Percentiles rank a stretch among this genome's conserved stretches.
These are phyloP conservation scores for Penicillium argentinense DNA, from an alignment of 495 filamentous ascomycete species.

Conservation along the genomic window DNA sequence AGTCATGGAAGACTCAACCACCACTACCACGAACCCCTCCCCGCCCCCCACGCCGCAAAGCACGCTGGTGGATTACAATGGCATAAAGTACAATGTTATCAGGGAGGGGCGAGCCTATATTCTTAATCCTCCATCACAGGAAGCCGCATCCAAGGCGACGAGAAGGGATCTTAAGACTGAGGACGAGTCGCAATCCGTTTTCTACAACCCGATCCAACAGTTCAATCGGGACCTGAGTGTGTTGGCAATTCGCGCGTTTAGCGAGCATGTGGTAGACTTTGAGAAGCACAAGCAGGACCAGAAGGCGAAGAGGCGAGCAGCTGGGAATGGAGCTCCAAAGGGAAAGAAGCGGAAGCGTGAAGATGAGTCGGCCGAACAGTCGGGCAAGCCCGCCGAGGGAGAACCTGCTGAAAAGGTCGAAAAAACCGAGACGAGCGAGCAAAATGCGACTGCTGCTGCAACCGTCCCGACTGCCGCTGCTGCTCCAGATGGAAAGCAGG, in stretches of 20 bases:
- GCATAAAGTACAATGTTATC: conserved; percentile 59
- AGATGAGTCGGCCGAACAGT: conserved; percentile 21
- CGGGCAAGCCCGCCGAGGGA: conserved; percentile 7
- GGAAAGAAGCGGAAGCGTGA: conserved; percentile 51
- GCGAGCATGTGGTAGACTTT: conserved; percentile 59
- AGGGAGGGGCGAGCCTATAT: conserved; percentile 70
- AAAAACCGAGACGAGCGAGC: conserved; percentile 12
- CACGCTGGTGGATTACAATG: conserved; percentile 37
- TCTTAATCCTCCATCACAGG: conserved; percentile 54
- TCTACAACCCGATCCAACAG: conserved; percentile 98
- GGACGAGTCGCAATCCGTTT: conserved; percentile 72
- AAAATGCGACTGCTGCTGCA: neutral
- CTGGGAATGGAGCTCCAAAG: conserved; percentile 41
- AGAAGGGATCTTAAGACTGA: conserved; percentile 45
- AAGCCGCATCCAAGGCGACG: conserved; percentile 43
- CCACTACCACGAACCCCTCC: neutral
- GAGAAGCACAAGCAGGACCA: conserved; percentile 37
- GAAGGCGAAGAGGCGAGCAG: conserved; percentile 36
- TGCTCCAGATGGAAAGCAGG: conserved; percentile 5
- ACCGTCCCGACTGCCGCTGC: neutral
- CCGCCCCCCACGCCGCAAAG: conserved; percentile 2
- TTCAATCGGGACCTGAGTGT: conserved; percentile 97
- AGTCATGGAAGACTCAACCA: conserved; percentile 20
- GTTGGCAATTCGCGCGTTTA: conserved; percentile 82
- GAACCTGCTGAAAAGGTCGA: conserved; percentile 11